Evolutionary conservation across 805 yeast genomes (phyloP).

Genomic region (Candida xyloterini): DNA sequence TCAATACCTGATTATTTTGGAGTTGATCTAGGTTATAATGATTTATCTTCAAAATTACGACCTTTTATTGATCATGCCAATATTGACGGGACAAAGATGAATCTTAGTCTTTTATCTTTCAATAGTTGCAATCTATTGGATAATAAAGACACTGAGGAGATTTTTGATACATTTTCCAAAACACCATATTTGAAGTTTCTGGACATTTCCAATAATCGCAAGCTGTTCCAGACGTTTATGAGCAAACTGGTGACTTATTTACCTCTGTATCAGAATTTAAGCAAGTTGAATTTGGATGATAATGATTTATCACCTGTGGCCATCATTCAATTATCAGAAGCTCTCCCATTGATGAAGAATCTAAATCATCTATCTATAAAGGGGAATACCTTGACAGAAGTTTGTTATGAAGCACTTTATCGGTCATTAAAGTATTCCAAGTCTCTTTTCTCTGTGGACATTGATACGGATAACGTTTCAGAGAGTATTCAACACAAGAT

Average conservation of each 20-base stretch:
- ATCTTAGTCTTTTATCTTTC: constrained; percentile 53
- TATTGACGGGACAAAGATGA: constrained; percentile 11
- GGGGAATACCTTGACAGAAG: constrained; percentile 60
- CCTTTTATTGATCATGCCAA: constrained; percentile 37
- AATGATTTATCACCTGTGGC: constrained; percentile 57
- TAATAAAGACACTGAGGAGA: constrained; percentile 45
- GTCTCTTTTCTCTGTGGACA: constrained; percentile 63
- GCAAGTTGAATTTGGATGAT: constrained; percentile 68
- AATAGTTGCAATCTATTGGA: constrained; percentile 60
- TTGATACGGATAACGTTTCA: constrained; percentile 62
- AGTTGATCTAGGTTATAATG: constrained; percentile 82
- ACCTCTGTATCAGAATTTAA: constrained; percentile 63
- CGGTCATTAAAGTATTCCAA: constrained; percentile 65
- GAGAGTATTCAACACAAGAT: constrained; percentile 63
- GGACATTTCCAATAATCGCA: constrained; percentile 70
- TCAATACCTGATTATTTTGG: constrained; percentile 52
- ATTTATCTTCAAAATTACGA: constrained; percentile 41
- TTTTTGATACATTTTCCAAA: constrained; percentile 50
- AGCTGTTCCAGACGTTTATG: constrained; percentile 60
- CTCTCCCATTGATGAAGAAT: constrained; percentile 63
- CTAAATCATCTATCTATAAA: constrained; percentile 66
- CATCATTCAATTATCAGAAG: constrained; percentile 59
- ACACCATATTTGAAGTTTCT: constrained; percentile 63
- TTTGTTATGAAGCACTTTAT: constrained; percentile 63
- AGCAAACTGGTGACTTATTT: constrained; percentile 57